Conservation (phyloP, 441 rosid species). For the Arabidopsis lyrata region DNA sequence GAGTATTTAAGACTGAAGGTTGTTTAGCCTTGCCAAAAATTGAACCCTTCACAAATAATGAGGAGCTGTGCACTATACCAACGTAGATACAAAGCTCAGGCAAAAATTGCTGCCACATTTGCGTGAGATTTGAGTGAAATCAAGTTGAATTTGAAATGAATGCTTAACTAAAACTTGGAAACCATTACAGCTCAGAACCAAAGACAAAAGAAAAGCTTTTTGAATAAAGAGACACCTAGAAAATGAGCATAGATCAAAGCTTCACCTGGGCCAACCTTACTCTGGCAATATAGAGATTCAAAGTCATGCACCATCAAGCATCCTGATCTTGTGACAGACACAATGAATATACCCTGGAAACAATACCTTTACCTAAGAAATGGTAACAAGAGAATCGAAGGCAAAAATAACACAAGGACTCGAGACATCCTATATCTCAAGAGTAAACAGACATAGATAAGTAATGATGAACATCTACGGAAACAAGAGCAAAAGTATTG, state of each 20-base stretch:
- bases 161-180: conserved; percentile 11
- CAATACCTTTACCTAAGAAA: neutral
- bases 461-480: neutral
- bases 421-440: neutral
- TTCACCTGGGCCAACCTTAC: conserved; percentile 45
- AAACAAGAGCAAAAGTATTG: conserved; percentile 5
- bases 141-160: conserved; percentile 1
- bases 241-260: neutral
- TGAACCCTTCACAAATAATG: neutral
- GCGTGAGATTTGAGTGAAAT: neutral
- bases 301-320: conserved; percentile 91
- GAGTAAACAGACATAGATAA: conserved; percentile 1
- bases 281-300: conserved; percentile 75
- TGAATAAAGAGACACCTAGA: neutral
- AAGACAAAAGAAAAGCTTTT: neutral
- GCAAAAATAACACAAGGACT: conserved; percentile 3
- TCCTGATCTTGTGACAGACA: conserved; percentile 78
- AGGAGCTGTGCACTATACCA: neutral
- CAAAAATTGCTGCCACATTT: conserved; percentile 1
- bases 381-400: neutral
- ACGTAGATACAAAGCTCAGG: neutral
- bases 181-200: conserved; percentile 19
- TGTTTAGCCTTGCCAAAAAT: conserved; percentile 2
- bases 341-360: conserved; percentile 83
- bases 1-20: neutral